Evolutionary conservation across 306 rosid genomes (phyloP).

Genomic region (Quercus dentata): DNA sequence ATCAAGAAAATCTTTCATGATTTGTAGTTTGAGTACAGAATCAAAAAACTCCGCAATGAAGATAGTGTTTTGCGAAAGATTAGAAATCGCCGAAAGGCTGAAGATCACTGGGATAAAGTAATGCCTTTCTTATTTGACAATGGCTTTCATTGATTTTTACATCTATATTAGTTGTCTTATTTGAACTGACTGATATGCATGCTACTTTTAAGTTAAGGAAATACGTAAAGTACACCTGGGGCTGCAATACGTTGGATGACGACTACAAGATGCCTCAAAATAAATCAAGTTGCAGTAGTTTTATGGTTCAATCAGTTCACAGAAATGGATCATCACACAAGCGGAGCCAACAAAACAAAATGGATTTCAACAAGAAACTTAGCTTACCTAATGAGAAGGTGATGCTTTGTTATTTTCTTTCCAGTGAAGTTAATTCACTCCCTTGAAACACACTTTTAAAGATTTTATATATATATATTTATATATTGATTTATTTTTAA

Average conservation of each 20-base stretch:
- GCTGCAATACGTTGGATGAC: constrained; percentile 47
- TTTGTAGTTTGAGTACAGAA: constrained; percentile 75
- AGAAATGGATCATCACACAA: constrained; percentile 47
- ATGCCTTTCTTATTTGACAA: constrained; percentile 21
- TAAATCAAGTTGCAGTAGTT: constrained; percentile 44
- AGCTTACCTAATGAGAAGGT: constrained; percentile 52
- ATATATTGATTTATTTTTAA: too few species aligned
- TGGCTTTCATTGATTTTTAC: constrained; percentile 7
- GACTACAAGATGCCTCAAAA: constrained; percentile 17
- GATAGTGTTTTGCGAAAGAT: constrained; percentile 61
- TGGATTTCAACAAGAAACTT: constrained; percentile 35
- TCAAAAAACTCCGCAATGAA: constrained; percentile 80
- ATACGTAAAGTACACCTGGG: constrained; percentile 84
- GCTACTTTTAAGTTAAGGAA: constrained; percentile 69
- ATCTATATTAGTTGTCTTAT: constrained; percentile 5
- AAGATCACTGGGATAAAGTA: constrained; percentile 87
- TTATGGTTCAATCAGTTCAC: constrained; percentile 35
- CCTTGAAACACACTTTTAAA: not conserved
- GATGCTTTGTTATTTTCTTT: constrained; percentile 10
- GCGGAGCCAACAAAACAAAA: constrained; percentile 40
- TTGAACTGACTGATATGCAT: constrained; percentile 21
- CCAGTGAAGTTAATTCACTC: not conserved
- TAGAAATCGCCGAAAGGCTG: constrained; percentile 78
- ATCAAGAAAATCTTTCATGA: constrained; percentile 3
- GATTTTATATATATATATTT: not conserved